Base-by-base conservation (phyloP, 2,329 filamentous ascomycete genomes). In the Aspergillus terreus region DNA sequence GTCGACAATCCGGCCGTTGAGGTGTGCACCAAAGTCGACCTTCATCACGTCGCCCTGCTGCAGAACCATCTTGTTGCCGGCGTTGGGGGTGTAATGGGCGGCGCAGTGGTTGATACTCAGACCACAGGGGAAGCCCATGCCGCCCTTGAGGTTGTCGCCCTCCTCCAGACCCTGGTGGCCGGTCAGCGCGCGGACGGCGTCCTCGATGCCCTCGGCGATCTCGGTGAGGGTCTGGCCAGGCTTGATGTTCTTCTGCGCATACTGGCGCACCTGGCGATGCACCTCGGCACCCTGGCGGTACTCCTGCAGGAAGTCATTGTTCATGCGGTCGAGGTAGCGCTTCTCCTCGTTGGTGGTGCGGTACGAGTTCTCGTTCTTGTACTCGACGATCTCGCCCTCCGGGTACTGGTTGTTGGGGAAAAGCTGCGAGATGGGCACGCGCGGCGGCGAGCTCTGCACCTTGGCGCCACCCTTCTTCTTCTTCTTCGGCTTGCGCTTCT, bases 121-220 rank as follows among this genome's bases (percentile, higher is more conserved):
- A 47, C 90, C 90, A 19, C 86, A 90, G 4, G 90, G 90, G 74
- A 95, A 95, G 4, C 88, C 90, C 81, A 95, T 89, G 50, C 90
- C 90, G 30, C 84, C 89, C 63, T 84, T 82, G 57, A 92, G 75
- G 49, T 84, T 85, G 63, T 95, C 90, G 4, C 90, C 90, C 62
- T 91, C 86, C 55, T 86, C 80, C 41, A 94, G 72, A 6, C 89
- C 90, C 59, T 82, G 78, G 68, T 95, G 88, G 5, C 88, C 90
- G 2, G 86, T 86, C 57, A 95, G 72, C 30, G 86, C 83, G 57
- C 90, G 83, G 33, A 94, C 88, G 47, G 87, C 82, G 67, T 92
- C 83, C 71, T 95, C 90, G 62, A 95, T 95, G n/a, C 85, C 86
- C 67, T 92, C 86, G 7, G 89, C 88, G 59, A 95, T 92, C 69